Evolutionary conservation across 495 filamentous ascomycete genomes (phyloP), one percentile per base, ranked within the genome.

Genomic region (Talaromyces ruber): DNA sequence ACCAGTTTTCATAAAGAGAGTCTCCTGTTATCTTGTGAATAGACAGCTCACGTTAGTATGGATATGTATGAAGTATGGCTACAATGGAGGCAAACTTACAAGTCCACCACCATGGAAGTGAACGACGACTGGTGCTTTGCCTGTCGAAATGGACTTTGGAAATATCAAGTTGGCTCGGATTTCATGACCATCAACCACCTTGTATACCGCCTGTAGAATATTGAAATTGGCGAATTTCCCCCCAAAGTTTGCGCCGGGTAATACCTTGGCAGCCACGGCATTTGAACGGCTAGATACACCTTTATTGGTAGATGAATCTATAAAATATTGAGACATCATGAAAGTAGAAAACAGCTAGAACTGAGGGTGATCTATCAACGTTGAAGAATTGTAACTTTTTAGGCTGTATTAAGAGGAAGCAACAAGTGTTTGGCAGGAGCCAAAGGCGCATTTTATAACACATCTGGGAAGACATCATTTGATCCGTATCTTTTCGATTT

Each of bases 161-260:
- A 73, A 67, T 4, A 76, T 43, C n/a, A 76, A 63, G 61, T 76
- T 71, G n/a, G 71, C 62, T 12, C 72, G 65, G 61, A 76, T 76
- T 5, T 29, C 63, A 60, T 76, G 73, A 51, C 66, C 65, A 51
- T 55, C 60, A 54, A 76, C 54, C 18, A 60, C 66, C 58, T 74
- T 76, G 61, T 71, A 76, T 16, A 65, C 62, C 6, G 64, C 59
- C 47, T 73, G 68, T 52, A 76, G 61, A 11, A 72, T 47, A 21
- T 69, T 61, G 60, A 75, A 72, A 22, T 63, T 65, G 9, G 56
- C 58, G 16, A 73, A 61, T 45, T 73, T 72, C 30, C 24, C 53
- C 34, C 34, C 34, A 39, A 39, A 39, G 16, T 39, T 39, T 39
- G 34, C 34, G 16, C 34, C 34, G 6, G 34, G 34, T 39, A 39